Evolutionary conservation across 2,329 filamentous ascomycete species (phyloP).

Genomic region (Aspergillus felis): DNA sequence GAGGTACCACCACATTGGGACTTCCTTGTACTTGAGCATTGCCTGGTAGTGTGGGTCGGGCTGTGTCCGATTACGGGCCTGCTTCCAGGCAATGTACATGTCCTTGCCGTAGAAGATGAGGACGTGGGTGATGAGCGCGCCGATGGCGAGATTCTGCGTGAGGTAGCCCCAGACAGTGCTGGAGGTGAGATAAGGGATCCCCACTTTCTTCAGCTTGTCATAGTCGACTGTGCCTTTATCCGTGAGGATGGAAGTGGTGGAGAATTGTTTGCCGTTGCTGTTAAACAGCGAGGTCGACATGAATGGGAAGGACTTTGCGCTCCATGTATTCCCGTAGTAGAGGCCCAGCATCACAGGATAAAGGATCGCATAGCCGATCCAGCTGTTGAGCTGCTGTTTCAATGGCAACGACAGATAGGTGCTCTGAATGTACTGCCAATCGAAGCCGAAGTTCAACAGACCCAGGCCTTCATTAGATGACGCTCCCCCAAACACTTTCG

Average conservation of each 20-base stretch:
- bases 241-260: slow-evolving; percentile 19
- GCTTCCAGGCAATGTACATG: slow-evolving; percentile 18
- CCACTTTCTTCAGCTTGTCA: slow-evolving; percentile 20
- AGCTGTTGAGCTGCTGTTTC: slow-evolving; percentile 19
- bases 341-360: slow-evolving; percentile 18
- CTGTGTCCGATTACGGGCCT: slow-evolving; percentile 14
- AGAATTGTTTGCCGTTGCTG: slow-evolving; percentile 21
- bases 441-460: slow-evolving; percentile 19
- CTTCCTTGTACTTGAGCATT: slow-evolving; percentile 26
- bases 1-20: slow-evolving; percentile 47
- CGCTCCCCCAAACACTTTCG: slow-evolving; percentile 21
- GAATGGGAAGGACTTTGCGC: slow-evolving; percentile 20
- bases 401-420: slow-evolving; percentile 8
- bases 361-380: slow-evolving; percentile 18
- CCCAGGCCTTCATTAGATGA: slow-evolving; percentile 24
- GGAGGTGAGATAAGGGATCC: slow-evolving; percentile 25
- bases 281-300: slow-evolving; percentile 31
- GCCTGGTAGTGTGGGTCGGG: slow-evolving; percentile 21
- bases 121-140: slow-evolving; percentile 23
- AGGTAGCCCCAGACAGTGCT: slow-evolving; percentile 21
- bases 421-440: slow-evolving; percentile 24
- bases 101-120: slow-evolving; percentile 24
- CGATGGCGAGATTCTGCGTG: slow-evolving; percentile 17
- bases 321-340: slow-evolving; percentile 24
- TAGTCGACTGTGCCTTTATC: slow-evolving; percentile 22